A percentile compares a stretch with the other conserved stretches of the same genome.
These are phyloP conservation scores for Sordariomycetes sp. DNA, from an alignment of 2,329 filamentous ascomycete genomes.

Conservation along the genomic window DNA sequence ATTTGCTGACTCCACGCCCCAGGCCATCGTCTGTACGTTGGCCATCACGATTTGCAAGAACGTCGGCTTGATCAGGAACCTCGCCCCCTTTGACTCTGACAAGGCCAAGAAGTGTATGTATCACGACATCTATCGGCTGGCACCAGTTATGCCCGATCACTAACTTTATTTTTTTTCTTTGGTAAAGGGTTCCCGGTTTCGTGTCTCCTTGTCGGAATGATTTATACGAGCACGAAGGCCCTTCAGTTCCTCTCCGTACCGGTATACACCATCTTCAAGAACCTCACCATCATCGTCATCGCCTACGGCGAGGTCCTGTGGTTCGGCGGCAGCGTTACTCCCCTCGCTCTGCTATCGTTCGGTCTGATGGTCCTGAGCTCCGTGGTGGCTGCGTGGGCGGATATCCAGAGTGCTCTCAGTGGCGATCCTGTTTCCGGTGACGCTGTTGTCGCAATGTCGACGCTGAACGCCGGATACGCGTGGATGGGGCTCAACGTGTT, in stretches of 20 bases:
- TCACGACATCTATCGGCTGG: not conserved
- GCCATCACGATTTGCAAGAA: slow-evolving; percentile 79
- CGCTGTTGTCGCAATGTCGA: slow-evolving; percentile 68
- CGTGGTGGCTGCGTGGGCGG: slow-evolving; percentile 90
- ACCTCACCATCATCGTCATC: slow-evolving; percentile 96
- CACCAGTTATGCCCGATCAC: not conserved
- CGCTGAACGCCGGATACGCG: slow-evolving; percentile 85
- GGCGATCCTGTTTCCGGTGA: slow-evolving; percentile 46
- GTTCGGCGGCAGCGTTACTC: slow-evolving; percentile 89
- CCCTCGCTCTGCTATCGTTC: slow-evolving; percentile 83
- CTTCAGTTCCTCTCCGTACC: slow-evolving; percentile 94
- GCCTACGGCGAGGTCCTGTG: slow-evolving; percentile 97
- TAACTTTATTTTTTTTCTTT: too few species aligned
- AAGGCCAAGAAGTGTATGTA: slow-evolving; percentile 84
- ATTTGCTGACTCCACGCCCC: slow-evolving; percentile 8
- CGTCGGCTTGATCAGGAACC: slow-evolving; percentile 69
- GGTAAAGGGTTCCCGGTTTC: slow-evolving; percentile 89
- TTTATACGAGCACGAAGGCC: slow-evolving; percentile 94
- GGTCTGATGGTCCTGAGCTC: slow-evolving; percentile 95
- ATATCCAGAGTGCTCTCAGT: slow-evolving; percentile 76
- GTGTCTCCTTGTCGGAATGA: slow-evolving; percentile 94
- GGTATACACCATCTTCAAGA: slow-evolving; percentile 99
- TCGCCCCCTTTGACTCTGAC: slow-evolving; percentile 70
- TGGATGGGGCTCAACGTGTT: slow-evolving; percentile 98
- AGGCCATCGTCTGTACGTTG: slow-evolving; percentile 83